phyloP scores from a whole-genome alignment of 495 filamentous ascomycete species.

The Lichina pygmaea region DNA sequence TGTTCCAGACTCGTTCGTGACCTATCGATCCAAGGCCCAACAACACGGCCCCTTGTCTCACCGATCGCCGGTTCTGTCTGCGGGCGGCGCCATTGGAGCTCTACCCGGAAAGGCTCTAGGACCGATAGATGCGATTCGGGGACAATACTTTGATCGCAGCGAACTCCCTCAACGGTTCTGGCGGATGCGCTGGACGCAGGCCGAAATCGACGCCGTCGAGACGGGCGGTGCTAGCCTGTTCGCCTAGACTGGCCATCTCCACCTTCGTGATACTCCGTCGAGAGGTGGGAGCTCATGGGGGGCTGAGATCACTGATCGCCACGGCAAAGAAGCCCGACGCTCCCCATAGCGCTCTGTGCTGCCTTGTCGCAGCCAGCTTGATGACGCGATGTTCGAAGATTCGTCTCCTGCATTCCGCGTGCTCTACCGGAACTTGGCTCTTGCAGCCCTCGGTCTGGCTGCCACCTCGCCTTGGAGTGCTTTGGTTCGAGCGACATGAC shows the following conservation, averaged over 20 bases:
- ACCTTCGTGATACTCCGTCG: too few relatives aligned
- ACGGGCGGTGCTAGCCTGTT: constrained; percentile 58
- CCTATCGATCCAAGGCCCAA: constrained; percentile 75
- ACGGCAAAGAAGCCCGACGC: too few relatives aligned
- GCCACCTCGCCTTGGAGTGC: too few relatives aligned
- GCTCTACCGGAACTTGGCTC: too few relatives aligned
- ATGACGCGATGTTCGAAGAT: too few relatives aligned
- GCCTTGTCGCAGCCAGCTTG: too few relatives aligned
- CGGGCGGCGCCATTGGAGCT: constrained; percentile 31
- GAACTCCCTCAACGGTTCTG: constrained; percentile 70
- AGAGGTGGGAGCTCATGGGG: too few relatives aligned
- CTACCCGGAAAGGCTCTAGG: constrained; percentile 39
- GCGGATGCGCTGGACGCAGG: constrained; percentile 36
- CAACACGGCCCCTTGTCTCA: constrained; percentile 71
- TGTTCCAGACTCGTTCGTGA: constrained; percentile 54
- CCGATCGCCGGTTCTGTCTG: constrained; percentile 16
- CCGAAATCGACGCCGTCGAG: constrained; percentile 90
- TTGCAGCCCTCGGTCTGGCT: too few relatives aligned
- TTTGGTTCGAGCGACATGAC: too few relatives aligned
- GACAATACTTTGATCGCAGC: constrained; percentile 66
- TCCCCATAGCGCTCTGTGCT: too few relatives aligned
- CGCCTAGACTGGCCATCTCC: constrained; percentile 8
- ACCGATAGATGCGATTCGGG: constrained; percentile 36
- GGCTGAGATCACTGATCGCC: too few relatives aligned
- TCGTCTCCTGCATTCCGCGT: too few relatives aligned